phyloP scores from a whole-genome alignment of 2,329 filamentous ascomycete genomes.

The Dothistroma septosporum region DNA sequence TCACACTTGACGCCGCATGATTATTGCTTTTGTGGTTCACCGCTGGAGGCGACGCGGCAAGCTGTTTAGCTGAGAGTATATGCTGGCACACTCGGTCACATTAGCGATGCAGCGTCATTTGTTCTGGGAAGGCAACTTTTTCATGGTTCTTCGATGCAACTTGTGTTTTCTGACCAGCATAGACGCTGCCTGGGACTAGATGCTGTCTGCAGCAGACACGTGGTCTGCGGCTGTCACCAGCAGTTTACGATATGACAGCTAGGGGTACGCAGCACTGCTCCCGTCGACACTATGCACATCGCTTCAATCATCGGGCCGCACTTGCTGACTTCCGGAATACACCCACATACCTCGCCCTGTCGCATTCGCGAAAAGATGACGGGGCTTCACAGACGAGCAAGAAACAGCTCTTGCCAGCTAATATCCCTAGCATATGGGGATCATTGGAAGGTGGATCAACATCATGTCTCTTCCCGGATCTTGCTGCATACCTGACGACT shows the following conservation, averaged over 20 bases:
- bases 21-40: not conserved
- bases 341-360: not conserved
- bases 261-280: not conserved
- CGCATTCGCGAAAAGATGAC: not conserved
- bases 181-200: not conserved
- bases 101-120: not conserved
- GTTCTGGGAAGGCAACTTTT: slow-evolving; percentile 7
- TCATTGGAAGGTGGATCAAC: not conserved
- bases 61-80: not conserved
- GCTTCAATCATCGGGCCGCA: not conserved
- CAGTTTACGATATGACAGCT: not conserved
- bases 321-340: not conserved
- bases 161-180: not conserved
- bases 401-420: not conserved
- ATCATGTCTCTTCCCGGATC: not conserved
- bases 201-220: not conserved
- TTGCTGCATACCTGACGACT: not conserved
- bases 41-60: not conserved
- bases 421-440: not conserved
- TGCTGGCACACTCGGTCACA: not conserved
- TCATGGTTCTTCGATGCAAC: slow-evolving; percentile 13
- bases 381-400: not conserved
- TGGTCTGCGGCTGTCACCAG: not conserved
- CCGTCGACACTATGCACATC: not conserved
- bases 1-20: not conserved